Evolutionary conservation across 192 early-diverging fungal genomes (phyloP), one percentile per base, ranked within the genome.

Genomic region (Pilobolus umbonatus): DNA sequence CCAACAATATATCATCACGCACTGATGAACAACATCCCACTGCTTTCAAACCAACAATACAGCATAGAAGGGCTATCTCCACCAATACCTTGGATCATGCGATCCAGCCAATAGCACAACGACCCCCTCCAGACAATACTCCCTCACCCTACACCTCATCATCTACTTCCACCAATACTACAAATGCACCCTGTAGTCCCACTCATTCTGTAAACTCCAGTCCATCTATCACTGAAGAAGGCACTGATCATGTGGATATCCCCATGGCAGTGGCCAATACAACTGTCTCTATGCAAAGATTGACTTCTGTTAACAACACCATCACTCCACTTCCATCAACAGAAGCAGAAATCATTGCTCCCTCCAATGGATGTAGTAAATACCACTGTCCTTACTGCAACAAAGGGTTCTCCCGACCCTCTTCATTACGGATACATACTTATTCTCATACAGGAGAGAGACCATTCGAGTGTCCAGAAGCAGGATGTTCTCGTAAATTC

Each of bases 381-480:
- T 84, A 84, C 35, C 71, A 76, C 40, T 84, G 82, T 56, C 50
- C 67, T 42, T 68, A 77, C 58, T 84, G 82, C 60, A 65, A 74
- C 50, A 84, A 83, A 57, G 72, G 76, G 0, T 84, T 84, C 40
- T 71, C 76, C 9, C 64, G 82, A 40, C 82, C 82, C 35, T 78
- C 75, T 21, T 82, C 82, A 17, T 62, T 84, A 21, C 75, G 67
- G 12, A 81, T 78, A n/a, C 82, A 84, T 53, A 67, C 75, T 5
- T 81, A 84, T 64, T 79, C 82, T 0, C 82, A 84, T 43, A 84
- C 82, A 6, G 82, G 82, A 2, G 80, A 84, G 43, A 71, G 73
- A 9, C 82, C 82, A 17, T 84, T 77, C 55, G 77, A 72, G 25
- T 84, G 82, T 45, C 68, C 75, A 19, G 62, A 64, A 56, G 36